These are phyloP conservation scores for Aspergillus sp. DNA, from an alignment of 2,329 filamentous ascomycete species.

Conservation along the genomic window DNA sequence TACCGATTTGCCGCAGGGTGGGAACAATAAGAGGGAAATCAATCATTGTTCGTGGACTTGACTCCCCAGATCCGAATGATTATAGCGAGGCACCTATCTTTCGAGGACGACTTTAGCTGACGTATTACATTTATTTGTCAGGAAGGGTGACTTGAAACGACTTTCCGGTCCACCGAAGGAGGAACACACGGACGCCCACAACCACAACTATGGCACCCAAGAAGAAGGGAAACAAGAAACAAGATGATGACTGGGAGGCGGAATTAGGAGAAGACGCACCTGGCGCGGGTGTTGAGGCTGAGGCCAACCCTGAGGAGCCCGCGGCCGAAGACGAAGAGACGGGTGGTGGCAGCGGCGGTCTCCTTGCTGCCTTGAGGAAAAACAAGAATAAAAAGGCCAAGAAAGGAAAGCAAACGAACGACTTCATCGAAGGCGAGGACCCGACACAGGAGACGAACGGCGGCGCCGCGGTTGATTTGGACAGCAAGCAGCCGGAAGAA, in stretches of 20 bases:
- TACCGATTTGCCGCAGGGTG: background rate
- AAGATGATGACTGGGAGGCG: conserved; percentile 87
- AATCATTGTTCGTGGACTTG: conserved; percentile 6
- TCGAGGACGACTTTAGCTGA: background rate
- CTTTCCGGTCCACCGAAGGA: background rate
- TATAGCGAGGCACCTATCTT: background rate
- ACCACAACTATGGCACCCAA: conserved; percentile 69
- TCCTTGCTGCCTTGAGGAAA: conserved; percentile 74
- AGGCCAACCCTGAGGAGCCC: conserved; percentile 34
- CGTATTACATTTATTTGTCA: background rate
- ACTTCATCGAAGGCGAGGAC: conserved; percentile 63
- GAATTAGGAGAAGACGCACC: conserved; percentile 70
- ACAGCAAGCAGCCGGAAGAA: conserved; percentile 68
- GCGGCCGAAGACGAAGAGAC: conserved; percentile 49
- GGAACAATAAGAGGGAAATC: background rate
- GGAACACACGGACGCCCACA: background rate
- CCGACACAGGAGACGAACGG: conserved; percentile 36
- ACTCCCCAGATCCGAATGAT: background rate
- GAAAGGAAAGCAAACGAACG: conserved; percentile 68
- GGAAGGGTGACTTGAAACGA: background rate
- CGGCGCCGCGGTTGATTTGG: conserved; percentile 37
- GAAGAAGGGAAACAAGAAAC: conserved; percentile 85
- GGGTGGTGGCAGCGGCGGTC: conserved; percentile 49
- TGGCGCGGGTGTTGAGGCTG: conserved; percentile 27
- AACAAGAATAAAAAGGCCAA: conserved; percentile 83